Percentiles rank a stretch among this genome's conserved stretches.
These are phyloP conservation scores for Sequoiadendron giganteum DNA, from an alignment of 75 land plant genomes.

Conservation along the genomic window DNA sequence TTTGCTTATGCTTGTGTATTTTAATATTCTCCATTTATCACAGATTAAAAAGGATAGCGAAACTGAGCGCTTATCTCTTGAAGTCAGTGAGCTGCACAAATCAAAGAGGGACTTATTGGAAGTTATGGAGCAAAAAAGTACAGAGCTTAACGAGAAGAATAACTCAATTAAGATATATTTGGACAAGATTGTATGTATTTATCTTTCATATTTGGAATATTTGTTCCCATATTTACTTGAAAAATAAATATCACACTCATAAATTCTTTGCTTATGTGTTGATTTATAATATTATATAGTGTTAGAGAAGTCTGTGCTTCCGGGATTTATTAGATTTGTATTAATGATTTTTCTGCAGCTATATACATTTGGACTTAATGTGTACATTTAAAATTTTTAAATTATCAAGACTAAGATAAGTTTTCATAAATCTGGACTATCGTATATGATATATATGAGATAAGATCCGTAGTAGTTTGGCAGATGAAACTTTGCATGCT, in stretches of 20 bases:
- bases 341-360: not conserved
- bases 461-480: not conserved
- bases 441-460: not conserved
- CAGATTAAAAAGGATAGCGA: constrained; percentile 83
- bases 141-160: constrained; percentile 79
- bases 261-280: not conserved
- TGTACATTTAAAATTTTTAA: not conserved
- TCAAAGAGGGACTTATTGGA: constrained; percentile 80
- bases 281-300: not conserved
- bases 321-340: not conserved
- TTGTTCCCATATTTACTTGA: not conserved
- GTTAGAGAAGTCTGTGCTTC: not conserved
- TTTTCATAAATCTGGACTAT: not conserved
- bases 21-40: not conserved
- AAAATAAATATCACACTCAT: not conserved
- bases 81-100: constrained; percentile 63
- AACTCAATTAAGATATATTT: constrained; percentile 59
- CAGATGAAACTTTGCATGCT: not conserved
- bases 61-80: constrained; percentile 57
- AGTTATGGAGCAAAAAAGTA: constrained; percentile 72
- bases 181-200: constrained; percentile 77
- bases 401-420: not conserved
- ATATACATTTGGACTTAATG: not conserved
- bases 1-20: not conserved
- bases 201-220: not conserved